phyloP scores from a whole-genome alignment of 495 filamentous ascomycete species.

The Annulohypoxylon bovei region DNA sequence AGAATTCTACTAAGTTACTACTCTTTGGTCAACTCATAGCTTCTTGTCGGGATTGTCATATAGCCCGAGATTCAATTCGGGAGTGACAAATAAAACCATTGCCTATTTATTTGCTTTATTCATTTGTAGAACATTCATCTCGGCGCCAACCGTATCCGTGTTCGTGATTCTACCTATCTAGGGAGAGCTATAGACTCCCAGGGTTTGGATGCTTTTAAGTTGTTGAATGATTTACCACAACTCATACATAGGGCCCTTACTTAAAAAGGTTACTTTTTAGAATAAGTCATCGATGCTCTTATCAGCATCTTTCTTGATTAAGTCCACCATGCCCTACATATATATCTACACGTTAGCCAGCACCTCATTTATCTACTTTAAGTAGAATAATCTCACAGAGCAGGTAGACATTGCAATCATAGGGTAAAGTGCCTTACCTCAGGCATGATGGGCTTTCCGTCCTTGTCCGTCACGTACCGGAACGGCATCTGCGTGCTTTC shows the following conservation, averaged over 20 bases:
- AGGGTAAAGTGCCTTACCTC: constrained; percentile 63
- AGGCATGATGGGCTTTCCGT: constrained; percentile 89
- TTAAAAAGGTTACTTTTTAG: constrained; percentile 59
- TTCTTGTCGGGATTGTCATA: background rate
- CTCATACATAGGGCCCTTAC: no score
- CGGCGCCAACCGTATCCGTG: background rate
- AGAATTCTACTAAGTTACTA: background rate
- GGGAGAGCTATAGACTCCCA: background rate
- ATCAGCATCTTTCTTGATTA: constrained; percentile 94
- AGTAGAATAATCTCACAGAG: no score
- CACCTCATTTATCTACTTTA: background rate
- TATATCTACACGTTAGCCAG: constrained; percentile 2
- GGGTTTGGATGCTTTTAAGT: background rate
- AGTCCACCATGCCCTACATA: constrained; percentile 85
- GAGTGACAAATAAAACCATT: background rate
- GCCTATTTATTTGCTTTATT: background rate
- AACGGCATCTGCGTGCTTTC: constrained; percentile 98
- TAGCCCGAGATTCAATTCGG: background rate
- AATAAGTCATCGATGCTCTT: constrained; percentile 90
- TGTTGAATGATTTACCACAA: background rate
- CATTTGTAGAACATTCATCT: background rate
- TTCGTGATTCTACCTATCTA: background rate
- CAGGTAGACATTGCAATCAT: background rate
- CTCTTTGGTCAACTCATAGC: background rate
- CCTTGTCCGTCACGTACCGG: constrained; percentile 81